These are phyloP conservation scores for Pythium periplocum DNA, from an alignment of 352 stramenopile species.

Conservation along the genomic window DNA sequence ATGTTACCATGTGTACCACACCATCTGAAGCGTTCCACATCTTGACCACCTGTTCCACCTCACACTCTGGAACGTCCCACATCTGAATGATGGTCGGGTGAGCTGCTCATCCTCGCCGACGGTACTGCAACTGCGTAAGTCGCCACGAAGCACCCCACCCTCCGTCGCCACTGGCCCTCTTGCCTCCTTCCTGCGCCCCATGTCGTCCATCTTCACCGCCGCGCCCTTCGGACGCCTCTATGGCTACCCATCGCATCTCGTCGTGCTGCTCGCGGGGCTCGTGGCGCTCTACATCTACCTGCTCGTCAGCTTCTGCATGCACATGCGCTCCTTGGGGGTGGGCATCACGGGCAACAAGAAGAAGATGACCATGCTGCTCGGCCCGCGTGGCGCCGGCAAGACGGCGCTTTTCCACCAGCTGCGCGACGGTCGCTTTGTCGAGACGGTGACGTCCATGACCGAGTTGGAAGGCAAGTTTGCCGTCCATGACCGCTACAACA, in stretches of 20 bases:
- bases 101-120: background rate
- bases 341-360: constrained; percentile 65
- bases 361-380: constrained; percentile 66
- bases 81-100: background rate
- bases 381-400: constrained; percentile 66
- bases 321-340: constrained; percentile 61
- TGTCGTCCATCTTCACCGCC: constrained; percentile 11
- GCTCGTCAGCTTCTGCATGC: constrained; percentile 49
- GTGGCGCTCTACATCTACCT: constrained; percentile 49
- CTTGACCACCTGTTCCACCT: constrained; percentile 4
- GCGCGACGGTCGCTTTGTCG: constrained; percentile 50
- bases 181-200: background rate
- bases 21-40: constrained; percentile 8
- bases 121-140: no score
- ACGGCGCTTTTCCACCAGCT: constrained; percentile 81
- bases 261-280: constrained; percentile 40
- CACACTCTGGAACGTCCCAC: background rate
- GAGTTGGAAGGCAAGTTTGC: constrained; percentile 61
- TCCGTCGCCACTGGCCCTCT: background rate
- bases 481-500: constrained; percentile 63
- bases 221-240: constrained; percentile 30
- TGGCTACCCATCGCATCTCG: constrained; percentile 49
- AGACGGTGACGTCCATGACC: constrained; percentile 86
- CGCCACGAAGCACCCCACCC: background rate
- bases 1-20: no score